Base-by-base conservation (phyloP, 1,139 yeast species). In the Zygosaccharomyces sapae region DNA sequence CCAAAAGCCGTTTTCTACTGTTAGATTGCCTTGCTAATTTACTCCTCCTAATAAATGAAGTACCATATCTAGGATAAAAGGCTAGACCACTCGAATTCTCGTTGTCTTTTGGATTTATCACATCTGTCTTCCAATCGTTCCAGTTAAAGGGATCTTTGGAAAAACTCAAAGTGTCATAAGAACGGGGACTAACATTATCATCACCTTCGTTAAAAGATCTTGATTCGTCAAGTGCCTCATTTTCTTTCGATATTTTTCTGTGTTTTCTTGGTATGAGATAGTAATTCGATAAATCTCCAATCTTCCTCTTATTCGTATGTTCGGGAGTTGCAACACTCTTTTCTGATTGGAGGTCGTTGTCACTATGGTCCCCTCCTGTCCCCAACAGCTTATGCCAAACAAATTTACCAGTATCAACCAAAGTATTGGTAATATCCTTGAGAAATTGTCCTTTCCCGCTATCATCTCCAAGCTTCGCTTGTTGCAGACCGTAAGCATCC, bases 131-230 rank as follows among this genome's bases (percentile, higher is more conserved):
- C 58, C 57, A 54, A 16, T 52, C 55, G 48, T 56, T 54, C 66
- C 66, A 62, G 8, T 56, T 57, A 41, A 61, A 60, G 3, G 66
- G 66, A 48, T 62, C 65, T 34, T 50, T 58, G 5, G 57, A 55
- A 31, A 59, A 47, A 2, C 46, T 44, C 8, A 53, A 34, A 22
- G 33, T 20, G 5, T 33, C 27, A 22, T 12, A 24, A 10, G 27
- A 34, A 6, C 33, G 13, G 20, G 12, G 30, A 22, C 25, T 4
- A 7, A 25, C 35, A 5, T 31, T 13, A 16, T 22, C 34, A 9
- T 46, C 45, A 3, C 31, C 19, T 20, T 22, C 7, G 7, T 22
- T 5, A 22, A 6, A 5, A 22, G 7, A 22, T 4, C 7, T 22
- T 7, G 25, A 6, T 22, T 22, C 25, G 25, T 5, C 25, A 22